phyloP scores from a whole-genome alignment of 345 rosid genomes.

The Gossypium ekmanianum region DNA sequence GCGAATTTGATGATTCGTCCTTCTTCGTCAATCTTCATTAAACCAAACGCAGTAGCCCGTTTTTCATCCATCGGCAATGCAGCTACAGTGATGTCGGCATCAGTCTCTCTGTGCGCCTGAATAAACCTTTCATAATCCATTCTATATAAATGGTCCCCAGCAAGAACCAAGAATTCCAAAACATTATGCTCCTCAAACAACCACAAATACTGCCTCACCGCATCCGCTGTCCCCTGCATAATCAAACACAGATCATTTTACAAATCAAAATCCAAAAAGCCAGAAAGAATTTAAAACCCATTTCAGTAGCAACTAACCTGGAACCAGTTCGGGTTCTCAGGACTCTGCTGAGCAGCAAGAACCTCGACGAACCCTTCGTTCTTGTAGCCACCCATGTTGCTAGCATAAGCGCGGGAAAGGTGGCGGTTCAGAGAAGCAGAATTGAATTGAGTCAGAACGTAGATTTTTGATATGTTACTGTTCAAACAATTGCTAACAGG shows the following conservation, averaged over 20 bases:
- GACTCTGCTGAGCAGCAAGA: conserved; percentile 97
- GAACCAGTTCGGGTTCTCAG: conserved; percentile 97
- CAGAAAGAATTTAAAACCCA: not conserved
- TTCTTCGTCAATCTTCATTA: conserved; percentile 98
- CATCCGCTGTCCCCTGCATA: conserved; percentile 92
- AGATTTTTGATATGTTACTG: conserved; percentile 87
- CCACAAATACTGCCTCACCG: conserved; percentile 95
- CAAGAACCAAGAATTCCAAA: conserved; percentile 85
- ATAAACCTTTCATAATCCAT: conserved; percentile 97
- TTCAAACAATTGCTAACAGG: conserved; percentile 97
- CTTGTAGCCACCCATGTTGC: conserved; percentile 96
- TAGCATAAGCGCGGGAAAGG: conserved; percentile 88
- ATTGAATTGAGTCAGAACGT: conserved; percentile 93
- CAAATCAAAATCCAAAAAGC: conserved; percentile 1
- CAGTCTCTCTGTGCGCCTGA: conserved; percentile 93
- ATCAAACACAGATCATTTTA: not conserved
- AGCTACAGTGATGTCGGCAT: conserved; percentile 98
- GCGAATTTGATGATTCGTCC: conserved; percentile 89
- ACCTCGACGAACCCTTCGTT: conserved; percentile 99
- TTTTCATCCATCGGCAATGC: conserved; percentile 96
- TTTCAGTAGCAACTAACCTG: conserved; percentile 45
- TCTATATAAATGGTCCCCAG: conserved; percentile 94
- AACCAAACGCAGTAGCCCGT: conserved; percentile 87
- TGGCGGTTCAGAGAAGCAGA: conserved; percentile 96
- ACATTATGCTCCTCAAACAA: conserved; percentile 95